Evolutionary conservation across 306 rosid species (phyloP).

Genomic region (Cucumis melo): DNA sequence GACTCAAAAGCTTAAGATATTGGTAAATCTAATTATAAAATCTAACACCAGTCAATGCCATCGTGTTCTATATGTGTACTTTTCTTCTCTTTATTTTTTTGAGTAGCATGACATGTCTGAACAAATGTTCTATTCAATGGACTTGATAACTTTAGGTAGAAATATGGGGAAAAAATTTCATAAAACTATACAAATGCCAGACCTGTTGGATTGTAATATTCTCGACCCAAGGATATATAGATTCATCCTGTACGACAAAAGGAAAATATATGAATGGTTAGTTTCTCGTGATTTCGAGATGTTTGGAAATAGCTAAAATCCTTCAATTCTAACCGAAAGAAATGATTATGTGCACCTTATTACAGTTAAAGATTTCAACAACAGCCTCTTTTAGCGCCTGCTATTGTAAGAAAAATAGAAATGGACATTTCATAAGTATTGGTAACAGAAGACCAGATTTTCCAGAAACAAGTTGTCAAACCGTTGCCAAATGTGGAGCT

Average conservation of each 20-base stretch:
- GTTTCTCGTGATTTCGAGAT: conserved; percentile 3
- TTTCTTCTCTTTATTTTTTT: neutral
- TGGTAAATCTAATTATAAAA: no score
- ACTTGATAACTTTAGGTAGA: neutral
- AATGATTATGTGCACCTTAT: conserved; percentile 33
- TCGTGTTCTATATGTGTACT: neutral
- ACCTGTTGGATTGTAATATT: conserved; percentile 50
- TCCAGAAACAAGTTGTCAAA: neutral
- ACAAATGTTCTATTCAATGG: neutral
- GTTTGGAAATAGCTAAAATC: neutral
- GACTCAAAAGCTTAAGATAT: no score
- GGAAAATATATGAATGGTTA: neutral
- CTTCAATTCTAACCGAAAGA: neutral
- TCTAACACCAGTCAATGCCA: neutral
- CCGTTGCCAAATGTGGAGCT: conserved; percentile 2
- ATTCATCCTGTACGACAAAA: conserved; percentile 36
- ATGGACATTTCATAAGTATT: neutral
- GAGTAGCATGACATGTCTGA: neutral
- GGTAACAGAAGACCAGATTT: neutral
- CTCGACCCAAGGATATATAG: conserved; percentile 54
- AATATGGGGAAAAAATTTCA: neutral
- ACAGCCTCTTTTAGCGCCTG: conserved; percentile 61
- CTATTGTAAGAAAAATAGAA: conserved; percentile 7
- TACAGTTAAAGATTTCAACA: conserved; percentile 55
- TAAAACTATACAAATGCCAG: neutral